A percentile compares a stretch with the other conserved stretches of the same genome.
Evolutionary conservation across 2,329 filamentous ascomycete genomes (phyloP).

Genomic region (Scorias spongiosa): DNA sequence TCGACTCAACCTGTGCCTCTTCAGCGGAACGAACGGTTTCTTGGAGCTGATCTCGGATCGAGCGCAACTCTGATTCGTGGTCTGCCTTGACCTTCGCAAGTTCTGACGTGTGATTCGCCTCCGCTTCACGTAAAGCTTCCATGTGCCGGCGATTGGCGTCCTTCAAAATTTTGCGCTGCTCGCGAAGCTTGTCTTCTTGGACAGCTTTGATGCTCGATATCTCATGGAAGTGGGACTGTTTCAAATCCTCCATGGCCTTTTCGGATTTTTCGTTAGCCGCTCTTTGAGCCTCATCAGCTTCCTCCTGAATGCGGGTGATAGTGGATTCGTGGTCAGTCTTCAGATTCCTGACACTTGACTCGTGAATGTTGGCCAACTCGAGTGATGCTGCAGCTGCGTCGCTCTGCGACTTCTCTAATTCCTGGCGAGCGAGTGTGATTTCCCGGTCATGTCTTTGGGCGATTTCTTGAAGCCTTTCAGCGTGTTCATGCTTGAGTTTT

Average conservation of each 20-base stretch:
- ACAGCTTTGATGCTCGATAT: background rate
- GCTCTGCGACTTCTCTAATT: too few relatives aligned
- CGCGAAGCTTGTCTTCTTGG: background rate
- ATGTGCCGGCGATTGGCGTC: background rate
- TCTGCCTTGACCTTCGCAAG: background rate
- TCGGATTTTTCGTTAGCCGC: background rate
- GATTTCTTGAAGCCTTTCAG: too few relatives aligned
- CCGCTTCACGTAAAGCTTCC: background rate
- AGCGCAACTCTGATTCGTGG: background rate
- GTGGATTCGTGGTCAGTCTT: slow-evolving; percentile 1
- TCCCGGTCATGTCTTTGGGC: too few relatives aligned
- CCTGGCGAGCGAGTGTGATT: too few relatives aligned
- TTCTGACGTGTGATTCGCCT: background rate
- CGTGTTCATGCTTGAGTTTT: background rate
- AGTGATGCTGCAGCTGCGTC: too few relatives aligned
- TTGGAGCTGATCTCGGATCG: slow-evolving; percentile 4
- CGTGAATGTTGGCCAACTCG: background rate
- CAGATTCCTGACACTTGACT: slow-evolving; percentile 1
- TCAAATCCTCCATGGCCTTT: background rate
- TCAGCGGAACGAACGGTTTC: slow-evolving; percentile 2
- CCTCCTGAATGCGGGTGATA: background rate
- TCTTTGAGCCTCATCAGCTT: background rate
- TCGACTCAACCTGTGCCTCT: slow-evolving; percentile 5
- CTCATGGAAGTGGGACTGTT: background rate
- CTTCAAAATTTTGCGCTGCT: background rate